Conservation (phyloP, 352 stramenopile species). For the Phytophthora quininea region DNA sequence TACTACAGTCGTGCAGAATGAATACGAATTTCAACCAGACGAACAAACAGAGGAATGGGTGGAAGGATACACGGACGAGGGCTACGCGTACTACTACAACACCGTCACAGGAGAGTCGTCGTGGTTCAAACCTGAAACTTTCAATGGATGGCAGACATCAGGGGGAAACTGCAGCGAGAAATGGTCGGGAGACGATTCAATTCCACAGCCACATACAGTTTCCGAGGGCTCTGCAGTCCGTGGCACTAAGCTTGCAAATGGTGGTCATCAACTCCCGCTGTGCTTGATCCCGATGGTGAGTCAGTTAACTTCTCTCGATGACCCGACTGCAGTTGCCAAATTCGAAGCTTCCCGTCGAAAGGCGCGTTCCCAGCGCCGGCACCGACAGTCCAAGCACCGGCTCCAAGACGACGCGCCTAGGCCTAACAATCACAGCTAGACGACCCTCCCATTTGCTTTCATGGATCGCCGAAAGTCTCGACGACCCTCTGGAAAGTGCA, state of each 20-base stretch:
- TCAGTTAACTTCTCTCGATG: constrained; percentile 63
- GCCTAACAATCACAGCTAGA: not conserved
- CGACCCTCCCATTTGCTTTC: constrained; percentile 27
- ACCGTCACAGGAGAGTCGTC: constrained; percentile 50
- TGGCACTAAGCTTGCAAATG: constrained; percentile 10
- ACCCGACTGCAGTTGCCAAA: constrained; percentile 63
- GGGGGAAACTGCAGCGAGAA: constrained; percentile 5
- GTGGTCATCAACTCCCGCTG: constrained; percentile 51
- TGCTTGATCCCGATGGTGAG: constrained; percentile 79
- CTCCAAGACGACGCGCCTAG: not conserved
- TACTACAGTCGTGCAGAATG: not conserved
- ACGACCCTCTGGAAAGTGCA: not conserved
- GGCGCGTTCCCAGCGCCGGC: constrained; percentile 35
- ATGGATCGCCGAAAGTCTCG: constrained; percentile 10
- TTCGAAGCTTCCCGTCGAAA: constrained; percentile 49
- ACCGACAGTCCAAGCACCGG: constrained; percentile 14
- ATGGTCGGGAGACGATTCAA: constrained; percentile 15
- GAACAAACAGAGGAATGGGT: constrained; percentile 34
- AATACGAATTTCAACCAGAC: not conserved
- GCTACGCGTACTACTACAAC: constrained; percentile 78
- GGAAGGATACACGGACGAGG: constrained; percentile 55
- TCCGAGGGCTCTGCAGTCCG: not conserved
- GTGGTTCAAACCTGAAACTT: constrained; percentile 48
- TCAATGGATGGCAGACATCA: not conserved
- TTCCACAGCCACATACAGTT: constrained; percentile 4